Base-by-base conservation (phyloP, 1,139 yeast species). In the Casaregolazyma lundiana region DNA sequence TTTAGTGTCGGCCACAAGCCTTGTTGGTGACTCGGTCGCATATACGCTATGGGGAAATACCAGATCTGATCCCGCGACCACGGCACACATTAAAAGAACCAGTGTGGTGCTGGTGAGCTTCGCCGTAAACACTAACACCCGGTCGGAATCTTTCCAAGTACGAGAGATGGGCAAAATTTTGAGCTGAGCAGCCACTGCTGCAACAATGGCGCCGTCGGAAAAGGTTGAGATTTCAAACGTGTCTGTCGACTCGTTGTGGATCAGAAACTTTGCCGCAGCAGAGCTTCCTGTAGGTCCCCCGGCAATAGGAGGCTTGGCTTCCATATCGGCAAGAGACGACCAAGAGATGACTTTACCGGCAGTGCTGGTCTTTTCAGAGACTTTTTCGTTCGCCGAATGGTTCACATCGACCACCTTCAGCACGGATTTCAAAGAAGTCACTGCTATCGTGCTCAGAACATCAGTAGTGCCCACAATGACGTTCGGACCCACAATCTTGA, bases 141-240 rank as follows among this genome's bases (percentile, higher is more conserved):
- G 49, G 48, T 67, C 72, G 7, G 52, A 29, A 2, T 49, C 16
- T 0, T 41, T 52, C 66, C 67, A 62, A 38, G 59, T 63, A 37
- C 60, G 59, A 7, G 61, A 55, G 7, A 46, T 41, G 1, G 69
- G 69, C 16, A 67, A 53, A 1, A 61, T 58, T 24, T 62, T 57
- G 45, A 67, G 52, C 47, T 67, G 71, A 5, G 67, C 58, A 1
- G 70, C 70, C 11, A 63, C 50, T 2, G 70, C 63, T 0, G 66
- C 53, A 2, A 66, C 68, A 24, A 67, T 50, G 36, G 58, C 58
- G 26, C 50, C 49, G 38, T 60, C 60, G 8, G 59, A 40, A 45
- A 55, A 60, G 29, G 43, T 26, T 3, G 51, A 49, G 13, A 48
- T 22, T 35, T 50, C 43, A 3, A 50, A 34, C 5, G 41, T 18